Evolutionary conservation across 129 eudicot genomes (phyloP), one percentile per base, ranked within the genome.

Genomic region (Gnaphalium uliginosum): DNA sequence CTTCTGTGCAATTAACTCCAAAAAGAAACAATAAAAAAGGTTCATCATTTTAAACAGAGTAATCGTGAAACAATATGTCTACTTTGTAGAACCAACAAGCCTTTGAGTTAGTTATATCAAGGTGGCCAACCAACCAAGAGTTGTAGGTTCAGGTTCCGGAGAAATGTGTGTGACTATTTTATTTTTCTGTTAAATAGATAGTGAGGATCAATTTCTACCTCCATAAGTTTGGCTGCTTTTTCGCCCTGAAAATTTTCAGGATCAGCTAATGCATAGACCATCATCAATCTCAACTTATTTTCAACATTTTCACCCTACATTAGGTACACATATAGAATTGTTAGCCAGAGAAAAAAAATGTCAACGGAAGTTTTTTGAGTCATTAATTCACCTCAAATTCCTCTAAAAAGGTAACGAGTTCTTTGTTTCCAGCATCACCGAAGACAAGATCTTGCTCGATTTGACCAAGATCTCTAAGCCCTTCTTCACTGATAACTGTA

Each of bases 401-500:
- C 74, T 92, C 77, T 41, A 95, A 60, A 79, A 35, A 91, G 51
- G 82, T 84, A 76, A 89, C 68, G 63, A 95, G 85, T 87, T 95
- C 99, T 74, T 95, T 91, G 32, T 92, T 82, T 81, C 94, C 99
- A 60, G 96, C 96, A 84, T 95, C 99, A 74, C 99, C 99, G 82
- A 95, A 95, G 66, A 95, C 97, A 76, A 95, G 84, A 78, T 95
- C 96, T 84, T 95, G 99, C 89, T 95, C 99, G 71, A 95, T 84
- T 82, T 95, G 97, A 74, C 99, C 99, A 72, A 95, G 90, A 1
- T 95, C 99, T 39, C 97, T 82, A 75, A 95, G 97, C 46, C 91
- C 94, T 73, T 62, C 62, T 0, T 91, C 89, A 66, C 90, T 83
- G 67, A 95, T 95, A 37, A 86, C 69, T 75, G 53, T 66, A 80